Evolutionary conservation across 139 green algal species (phyloP).

Genomic region (Coelastrella sp.): DNA sequence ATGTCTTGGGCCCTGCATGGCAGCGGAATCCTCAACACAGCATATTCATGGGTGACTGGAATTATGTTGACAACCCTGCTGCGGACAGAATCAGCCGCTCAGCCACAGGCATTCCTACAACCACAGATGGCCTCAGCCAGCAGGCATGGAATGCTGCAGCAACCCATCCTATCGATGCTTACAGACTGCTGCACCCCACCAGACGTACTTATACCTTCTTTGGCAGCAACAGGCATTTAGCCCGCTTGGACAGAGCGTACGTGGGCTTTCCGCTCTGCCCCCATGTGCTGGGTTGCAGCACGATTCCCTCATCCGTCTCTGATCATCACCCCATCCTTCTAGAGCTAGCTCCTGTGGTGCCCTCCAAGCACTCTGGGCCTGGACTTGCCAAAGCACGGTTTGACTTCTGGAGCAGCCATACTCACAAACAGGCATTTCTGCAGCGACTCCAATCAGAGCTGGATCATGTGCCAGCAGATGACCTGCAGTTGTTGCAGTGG

Average conservation of each 20-base stretch:
- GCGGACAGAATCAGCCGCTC: not conserved
- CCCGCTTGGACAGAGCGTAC: not conserved
- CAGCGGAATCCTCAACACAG: not conserved
- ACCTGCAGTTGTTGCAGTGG: not conserved
- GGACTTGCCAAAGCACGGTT: not conserved
- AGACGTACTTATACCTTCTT: not conserved
- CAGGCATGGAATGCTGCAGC: not conserved
- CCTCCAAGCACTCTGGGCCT: not conserved
- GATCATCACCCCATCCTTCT: not conserved
- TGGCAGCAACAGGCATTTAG: not conserved
- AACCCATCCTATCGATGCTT: not conserved
- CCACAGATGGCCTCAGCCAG: not conserved
- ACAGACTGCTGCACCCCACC: not conserved
- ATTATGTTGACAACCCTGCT: not conserved
- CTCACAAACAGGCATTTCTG: not conserved
- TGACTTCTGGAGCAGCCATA: not conserved
- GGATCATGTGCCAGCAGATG: not conserved
- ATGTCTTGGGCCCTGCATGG: not conserved
- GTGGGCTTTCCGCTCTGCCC: not conserved
- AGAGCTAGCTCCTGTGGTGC: not conserved
- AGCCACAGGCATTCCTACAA: not conserved
- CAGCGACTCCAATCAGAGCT: no score
- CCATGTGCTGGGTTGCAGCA: not conserved
- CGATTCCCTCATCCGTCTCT: not conserved
- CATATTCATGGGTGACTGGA: not conserved